Evolutionary conservation across 352 stramenopile species (phyloP), one percentile per base, ranked within the genome.

Genomic region (Pythium brassicae): DNA sequence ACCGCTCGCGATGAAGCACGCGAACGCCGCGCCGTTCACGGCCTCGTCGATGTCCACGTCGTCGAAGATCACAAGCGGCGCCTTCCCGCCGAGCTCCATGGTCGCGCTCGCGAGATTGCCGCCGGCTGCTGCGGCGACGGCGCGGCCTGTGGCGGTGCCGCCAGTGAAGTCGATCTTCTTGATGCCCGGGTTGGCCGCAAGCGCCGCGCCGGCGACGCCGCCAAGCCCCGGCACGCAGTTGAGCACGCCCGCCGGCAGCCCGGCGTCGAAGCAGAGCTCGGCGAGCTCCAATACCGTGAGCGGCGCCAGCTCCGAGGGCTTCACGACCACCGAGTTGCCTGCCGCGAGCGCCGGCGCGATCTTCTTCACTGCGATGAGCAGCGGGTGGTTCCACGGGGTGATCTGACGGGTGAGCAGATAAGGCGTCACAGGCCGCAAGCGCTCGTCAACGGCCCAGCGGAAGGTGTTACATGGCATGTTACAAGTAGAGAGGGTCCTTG

Each of bases 251-350:
- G 68, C 44, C 3, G 74, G 74, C 8, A 85, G 46, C 4, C 74
- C 74, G 15, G 65, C 68, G 5, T 63, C 49, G 25, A 74, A 43
- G 15, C 63, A 72, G 53, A 85, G 37, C 51, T 80, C 68, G 20
- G 70, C 67, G 26, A 85, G 68, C 52, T 78, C 61, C 35, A 85
- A 17, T 20, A 78, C 67, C 35, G 67, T 85, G 26, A 85, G 66
- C 23, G 84, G 86, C 15, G 87, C 76, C 14, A 93, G 56, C 65
- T 96, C 87, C 10, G 86, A 93, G 23, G 87, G 83, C 59, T 96
- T 96, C 23, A 96, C 65, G n/a, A 96, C 83, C 17, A 93, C 66
- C 10, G 77, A 81, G 56, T 88, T 94, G 25, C 87, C 87, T 0
- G 77, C 78, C 6, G 87, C 87, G 17, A 96, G 63, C 22, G 73